phyloP scores from a whole-genome alignment of 164 flowering plant genomes.

The Amborella trichopoda region DNA sequence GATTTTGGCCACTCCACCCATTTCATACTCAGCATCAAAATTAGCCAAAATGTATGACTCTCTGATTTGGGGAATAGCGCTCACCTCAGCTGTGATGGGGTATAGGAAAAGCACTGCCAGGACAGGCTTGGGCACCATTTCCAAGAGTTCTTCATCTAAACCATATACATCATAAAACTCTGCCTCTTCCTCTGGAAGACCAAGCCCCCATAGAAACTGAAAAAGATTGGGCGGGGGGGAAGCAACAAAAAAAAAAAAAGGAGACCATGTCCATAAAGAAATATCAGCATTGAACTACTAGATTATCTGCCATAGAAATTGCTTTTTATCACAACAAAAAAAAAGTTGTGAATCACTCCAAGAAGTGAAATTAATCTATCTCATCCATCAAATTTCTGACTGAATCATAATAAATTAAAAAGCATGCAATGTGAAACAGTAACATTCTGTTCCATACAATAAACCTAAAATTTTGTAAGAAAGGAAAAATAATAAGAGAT shows the following conservation, averaged over 20 bases:
- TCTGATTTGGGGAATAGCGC: not conserved
- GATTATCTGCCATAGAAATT: not conserved
- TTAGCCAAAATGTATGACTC: too few relatives aligned
- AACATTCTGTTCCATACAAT: too few relatives aligned
- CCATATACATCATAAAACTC: conserved; percentile 93
- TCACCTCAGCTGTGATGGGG: conserved; percentile 68
- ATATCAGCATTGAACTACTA: not conserved
- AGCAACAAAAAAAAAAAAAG: not conserved
- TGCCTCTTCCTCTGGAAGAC: conserved; percentile 59
- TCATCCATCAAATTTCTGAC: too few relatives aligned
- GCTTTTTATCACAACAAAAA: not conserved
- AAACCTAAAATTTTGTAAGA: too few relatives aligned
- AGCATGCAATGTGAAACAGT: too few relatives aligned
- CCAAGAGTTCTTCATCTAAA: conserved; percentile 83
- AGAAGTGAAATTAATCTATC: too few relatives aligned
- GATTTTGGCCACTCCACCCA: too few relatives aligned
- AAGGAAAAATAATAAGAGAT: too few relatives aligned
- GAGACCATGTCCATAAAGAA: not conserved
- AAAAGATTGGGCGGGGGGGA: too few relatives aligned
- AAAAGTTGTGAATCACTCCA: not conserved
- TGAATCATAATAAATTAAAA: too few relatives aligned
- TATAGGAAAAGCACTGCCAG: conserved; percentile 80
- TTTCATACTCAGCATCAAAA: too few relatives aligned
- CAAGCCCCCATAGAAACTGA: conserved; percentile 96
- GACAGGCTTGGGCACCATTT: conserved; percentile 92